Base-by-base conservation (phyloP, 306 rosid genomes). In the Castanopsis chinensis region DNA sequence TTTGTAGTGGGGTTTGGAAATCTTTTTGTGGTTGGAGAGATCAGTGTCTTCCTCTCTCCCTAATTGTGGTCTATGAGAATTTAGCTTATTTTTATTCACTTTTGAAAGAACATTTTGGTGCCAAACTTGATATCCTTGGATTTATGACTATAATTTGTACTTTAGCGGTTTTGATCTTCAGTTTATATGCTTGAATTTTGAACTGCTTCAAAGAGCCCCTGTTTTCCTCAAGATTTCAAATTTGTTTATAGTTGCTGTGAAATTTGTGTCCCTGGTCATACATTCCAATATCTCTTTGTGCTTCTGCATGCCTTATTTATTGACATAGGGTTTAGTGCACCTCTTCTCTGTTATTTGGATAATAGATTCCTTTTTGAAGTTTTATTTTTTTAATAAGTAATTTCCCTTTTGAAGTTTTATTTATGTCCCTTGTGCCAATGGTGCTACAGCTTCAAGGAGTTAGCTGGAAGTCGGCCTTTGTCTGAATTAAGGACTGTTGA, bases 401-500 rank as follows among this genome's bases (percentile, higher is more conserved):
- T 64, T 61, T 28, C 3, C 37, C 5, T 9, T 30, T 54, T 59
- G 57, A 20, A 15, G 17, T 21, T 49, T 59, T 78, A 76, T 61
- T 69, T 67, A 30, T 51, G 19, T 64, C 63, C 54, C 70, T 78
- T 49, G 59, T 86, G 85, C 72, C 79, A 57, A 83, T 82, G 87
- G 55, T 77, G 5, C 82, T 77, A 80, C 90, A 96, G 99, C 87
- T 93, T 93, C 78, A 96, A 96, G 87, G 99, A 96, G 80, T 87
- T 96, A 78, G 97, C 96, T 65, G 92, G 86, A 53, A 93, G 86
- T 79, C 92, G 98, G 45, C 96, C 97, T 59, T 87, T 96, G 76
- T 87, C 94, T 72, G 99, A 96, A 73, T 70, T 96, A 74, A 87
- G 85, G 68, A 82, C 87, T 76, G 86, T 93, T 76, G 99, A 93